Evolutionary conservation across 306 rosid species (phyloP), one percentile per base, ranked within the genome.

Genomic region (Cucurbita ficifolia): DNA sequence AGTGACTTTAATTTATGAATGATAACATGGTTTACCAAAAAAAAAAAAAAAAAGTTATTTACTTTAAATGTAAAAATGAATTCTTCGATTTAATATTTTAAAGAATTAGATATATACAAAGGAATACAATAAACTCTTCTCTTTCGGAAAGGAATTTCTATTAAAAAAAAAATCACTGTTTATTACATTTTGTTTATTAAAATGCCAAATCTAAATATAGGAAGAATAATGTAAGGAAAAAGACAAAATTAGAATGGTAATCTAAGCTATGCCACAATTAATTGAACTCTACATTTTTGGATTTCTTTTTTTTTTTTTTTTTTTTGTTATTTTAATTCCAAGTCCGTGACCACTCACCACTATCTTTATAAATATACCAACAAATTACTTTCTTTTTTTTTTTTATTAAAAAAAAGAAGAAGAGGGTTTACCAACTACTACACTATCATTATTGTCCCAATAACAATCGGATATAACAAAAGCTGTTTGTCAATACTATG

Each of bases 321-420:
- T 62, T 62, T 9, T 6, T 16, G 11, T 61, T 36, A 16, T 61
- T 62, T 39, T 17, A 62, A 62, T 39, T 4, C 7, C 5, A 17
- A 62, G 70, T 62, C 70, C 49, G 70, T 62, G 70, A 62, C 10
- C 29, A 62, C 70, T 62, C 49, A 62, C 10, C 29, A 62, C 70
- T n/a, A 8, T 38, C 7, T 38, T 62, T 40, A 17, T 16, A 38
- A n/a, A n/a, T 9, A 39, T 17, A 38, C 14, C 8, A 62, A 62
- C 29, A 38, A 16, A 62, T 62, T 16, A 8, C 29, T 38, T 62
- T 62, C 7, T n/a, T n/a, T n/a, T n/a, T 62, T 38, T 29, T 29
- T 0, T 29, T 29, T 29, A 29, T 29, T 29, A 7, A 53, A 52
- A 52, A 17, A 56, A 4, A 24, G 2, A 2, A 35, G 36, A 60